phyloP scores from a whole-genome alignment of 345 rosid species.

The Gossypium stocksii region DNA sequence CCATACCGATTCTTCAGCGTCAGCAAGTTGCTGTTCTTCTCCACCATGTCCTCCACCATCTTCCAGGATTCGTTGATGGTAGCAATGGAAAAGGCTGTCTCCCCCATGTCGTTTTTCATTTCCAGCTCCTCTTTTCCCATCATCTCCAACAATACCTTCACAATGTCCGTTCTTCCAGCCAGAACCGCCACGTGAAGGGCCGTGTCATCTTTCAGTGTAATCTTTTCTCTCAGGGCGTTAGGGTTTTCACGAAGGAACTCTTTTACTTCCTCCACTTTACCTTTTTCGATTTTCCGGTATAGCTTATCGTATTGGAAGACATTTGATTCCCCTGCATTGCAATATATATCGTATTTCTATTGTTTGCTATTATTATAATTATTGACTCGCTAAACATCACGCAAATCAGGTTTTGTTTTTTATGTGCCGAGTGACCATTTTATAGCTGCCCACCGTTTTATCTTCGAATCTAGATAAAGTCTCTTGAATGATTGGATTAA shows the following conservation, averaged over 20 bases:
- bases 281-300: background rate
- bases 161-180: conserved; percentile 2
- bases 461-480: too few relatives aligned
- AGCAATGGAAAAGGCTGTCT: conserved; percentile 20
- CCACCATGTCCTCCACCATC: conserved; percentile 5
- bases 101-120: conserved; percentile 9
- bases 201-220: conserved; percentile 11
- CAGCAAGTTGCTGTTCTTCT: background rate
- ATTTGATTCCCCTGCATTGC: conserved; percentile 9
- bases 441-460: too few relatives aligned
- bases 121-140: conserved; percentile 11
- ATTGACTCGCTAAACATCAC: too few relatives aligned
- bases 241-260: background rate
- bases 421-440: too few relatives aligned
- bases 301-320: conserved; percentile 7
- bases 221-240: background rate
- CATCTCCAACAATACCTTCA: conserved; percentile 5
- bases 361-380: too few relatives aligned
- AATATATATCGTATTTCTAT: background rate
- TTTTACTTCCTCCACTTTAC: conserved; percentile 3
- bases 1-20: conserved; percentile 4
- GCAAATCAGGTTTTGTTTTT: too few relatives aligned
- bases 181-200: conserved; percentile 19
- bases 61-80: conserved; percentile 6
- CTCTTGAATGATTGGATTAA: too few relatives aligned